Evolutionary conservation across 345 rosid species (phyloP).

Genomic region (Eucalyptus grandis): DNA sequence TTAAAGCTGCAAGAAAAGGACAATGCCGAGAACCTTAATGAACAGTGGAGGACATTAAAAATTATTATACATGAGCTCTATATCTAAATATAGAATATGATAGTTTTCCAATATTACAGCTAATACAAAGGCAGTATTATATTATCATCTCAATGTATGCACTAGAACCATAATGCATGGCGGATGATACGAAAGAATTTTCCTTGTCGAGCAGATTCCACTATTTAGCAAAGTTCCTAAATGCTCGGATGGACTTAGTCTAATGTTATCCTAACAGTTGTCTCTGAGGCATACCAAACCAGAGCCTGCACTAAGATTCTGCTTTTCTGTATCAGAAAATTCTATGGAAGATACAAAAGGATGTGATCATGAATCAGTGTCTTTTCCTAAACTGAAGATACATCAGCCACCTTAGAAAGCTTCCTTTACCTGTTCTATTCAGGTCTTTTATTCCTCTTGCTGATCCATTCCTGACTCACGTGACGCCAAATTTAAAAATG

Average conservation of each 20-base stretch:
- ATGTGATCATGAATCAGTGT: neutral
- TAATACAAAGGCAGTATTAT: neutral
- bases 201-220: neutral
- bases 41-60: neutral
- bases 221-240: neutral
- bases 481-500: neutral
- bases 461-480: neutral
- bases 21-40: neutral
- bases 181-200: neutral
- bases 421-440: neutral
- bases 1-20: neutral
- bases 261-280: neutral
- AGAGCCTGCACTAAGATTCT: neutral
- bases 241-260: neutral
- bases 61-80: neutral
- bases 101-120: neutral
- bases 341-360: neutral
- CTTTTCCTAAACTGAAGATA: neutral
- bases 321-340: neutral
- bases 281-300: neutral
- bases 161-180: neutral
- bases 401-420: neutral
- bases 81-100: neutral
- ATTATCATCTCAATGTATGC: neutral
- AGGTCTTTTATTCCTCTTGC: neutral